phyloP scores from a whole-genome alignment of 2,329 filamentous ascomycete genomes.

The Paraphoma sp. region DNA sequence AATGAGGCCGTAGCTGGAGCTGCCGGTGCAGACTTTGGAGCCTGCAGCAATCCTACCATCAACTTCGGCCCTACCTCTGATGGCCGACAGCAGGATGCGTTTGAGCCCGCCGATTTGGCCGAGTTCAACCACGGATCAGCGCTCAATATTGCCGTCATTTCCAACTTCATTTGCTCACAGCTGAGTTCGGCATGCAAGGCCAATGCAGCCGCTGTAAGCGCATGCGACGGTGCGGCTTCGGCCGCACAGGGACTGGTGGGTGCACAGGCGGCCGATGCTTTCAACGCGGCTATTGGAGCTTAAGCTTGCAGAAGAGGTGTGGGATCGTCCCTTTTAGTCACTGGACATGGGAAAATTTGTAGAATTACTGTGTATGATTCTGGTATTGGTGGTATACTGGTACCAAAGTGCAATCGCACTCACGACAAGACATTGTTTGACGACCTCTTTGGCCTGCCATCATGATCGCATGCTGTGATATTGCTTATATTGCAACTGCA shows the following conservation, averaged over 20 bases:
- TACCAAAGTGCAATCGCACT: background rate
- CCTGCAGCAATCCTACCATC: background rate
- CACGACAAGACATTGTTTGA: background rate
- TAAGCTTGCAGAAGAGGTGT: slow-evolving; percentile 5
- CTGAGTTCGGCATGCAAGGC: slow-evolving; percentile 41
- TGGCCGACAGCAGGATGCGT: slow-evolving; percentile 32
- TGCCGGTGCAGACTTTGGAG: background rate
- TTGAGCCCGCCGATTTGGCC: slow-evolving; percentile 51
- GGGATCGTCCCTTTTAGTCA: too few relatives aligned
- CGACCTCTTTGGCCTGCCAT: background rate
- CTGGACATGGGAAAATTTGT: background rate
- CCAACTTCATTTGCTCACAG: slow-evolving; percentile 57
- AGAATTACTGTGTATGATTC: background rate
- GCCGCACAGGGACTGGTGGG: slow-evolving; percentile 26
- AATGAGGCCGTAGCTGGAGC: background rate
- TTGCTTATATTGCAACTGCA: background rate
- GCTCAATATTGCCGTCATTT: slow-evolving; percentile 56
- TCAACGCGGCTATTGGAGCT: slow-evolving; percentile 35
- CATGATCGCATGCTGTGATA: background rate
- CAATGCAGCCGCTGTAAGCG: slow-evolving; percentile 22
- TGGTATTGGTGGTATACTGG: background rate
- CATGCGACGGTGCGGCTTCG: slow-evolving; percentile 28
- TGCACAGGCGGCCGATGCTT: slow-evolving; percentile 37
- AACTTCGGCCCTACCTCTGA: background rate
- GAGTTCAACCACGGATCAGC: slow-evolving; percentile 62